A percentile compares a stretch with the other conserved stretches of the same genome.
phyloP scores from a whole-genome alignment of 257 asterid species.

The Ocimum tenuiflorum region DNA sequence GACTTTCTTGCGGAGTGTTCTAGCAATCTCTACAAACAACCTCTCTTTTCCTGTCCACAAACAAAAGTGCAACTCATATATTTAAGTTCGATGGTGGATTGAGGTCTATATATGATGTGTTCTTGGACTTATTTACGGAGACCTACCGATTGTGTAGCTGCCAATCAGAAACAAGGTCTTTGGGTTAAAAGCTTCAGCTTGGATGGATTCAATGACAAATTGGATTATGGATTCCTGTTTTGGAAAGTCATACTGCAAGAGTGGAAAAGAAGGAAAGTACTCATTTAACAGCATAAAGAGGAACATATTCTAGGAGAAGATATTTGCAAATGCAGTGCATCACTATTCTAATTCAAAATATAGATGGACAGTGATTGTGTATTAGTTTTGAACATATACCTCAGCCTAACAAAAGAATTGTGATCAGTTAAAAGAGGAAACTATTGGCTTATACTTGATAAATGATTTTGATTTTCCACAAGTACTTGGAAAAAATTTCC shows the following conservation, averaged over 20 bases:
- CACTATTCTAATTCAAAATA: not conserved
- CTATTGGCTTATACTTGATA: not conserved
- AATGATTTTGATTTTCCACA: not conserved
- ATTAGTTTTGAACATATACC: not conserved
- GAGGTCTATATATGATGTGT: no score
- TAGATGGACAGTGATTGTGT: not conserved
- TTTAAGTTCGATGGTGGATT: not conserved
- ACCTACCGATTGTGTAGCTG: constrained; percentile 88
- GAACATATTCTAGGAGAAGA: not conserved
- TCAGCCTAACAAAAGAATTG: not conserved
- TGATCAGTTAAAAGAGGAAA: not conserved
- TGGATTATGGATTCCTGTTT: constrained; percentile 86
- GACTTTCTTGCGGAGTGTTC: constrained; percentile 71
- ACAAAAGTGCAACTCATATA: not conserved
- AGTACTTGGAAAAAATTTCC: not conserved
- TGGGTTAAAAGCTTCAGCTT: constrained; percentile 90
- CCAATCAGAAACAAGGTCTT: constrained; percentile 85
- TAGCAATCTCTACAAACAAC: constrained; percentile 78
- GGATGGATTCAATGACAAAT: constrained; percentile 89
- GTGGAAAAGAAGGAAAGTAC: constrained; percentile 7
- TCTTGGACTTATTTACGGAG: constrained; percentile 8
- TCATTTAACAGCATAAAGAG: not conserved
- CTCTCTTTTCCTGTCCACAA: constrained; percentile 69
- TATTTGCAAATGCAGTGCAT: not conserved
- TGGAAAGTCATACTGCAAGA: constrained; percentile 86